A percentile compares a stretch with the other conserved stretches of the same genome.
Conservation (phyloP, 257 asterid species). For the Nicotiana noctiflora region DNA sequence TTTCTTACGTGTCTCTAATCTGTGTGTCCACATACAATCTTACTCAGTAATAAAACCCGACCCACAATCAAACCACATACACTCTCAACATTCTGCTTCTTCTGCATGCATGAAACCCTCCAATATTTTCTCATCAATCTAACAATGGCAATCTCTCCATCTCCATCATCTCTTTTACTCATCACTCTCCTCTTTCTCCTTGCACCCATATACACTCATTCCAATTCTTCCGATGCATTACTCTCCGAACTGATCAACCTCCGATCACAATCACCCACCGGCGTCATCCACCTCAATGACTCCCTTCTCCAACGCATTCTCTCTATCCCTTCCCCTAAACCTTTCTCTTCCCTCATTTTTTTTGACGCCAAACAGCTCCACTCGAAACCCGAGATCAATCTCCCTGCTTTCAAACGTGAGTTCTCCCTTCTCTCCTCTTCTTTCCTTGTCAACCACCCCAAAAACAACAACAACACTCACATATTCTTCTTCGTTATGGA, state of each 20-base stretch:
- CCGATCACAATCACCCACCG: conserved; percentile 46
- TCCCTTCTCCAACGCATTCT: conserved; percentile 49
- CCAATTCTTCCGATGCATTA: conserved; percentile 9
- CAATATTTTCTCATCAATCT: too few relatives aligned
- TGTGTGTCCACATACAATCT: too few relatives aligned
- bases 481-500: conserved; percentile 70
- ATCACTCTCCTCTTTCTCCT: conserved; percentile 21
- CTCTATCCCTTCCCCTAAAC: conserved; percentile 57
- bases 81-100: neutral
- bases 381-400: conserved; percentile 51
- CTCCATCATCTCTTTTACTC: conserved; percentile 4
- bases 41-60: neutral
- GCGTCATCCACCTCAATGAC: conserved; percentile 59
- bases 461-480: conserved; percentile 15
- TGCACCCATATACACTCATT: conserved; percentile 5
- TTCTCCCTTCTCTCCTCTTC: conserved; percentile 56
- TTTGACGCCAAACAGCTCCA: conserved; percentile 77
- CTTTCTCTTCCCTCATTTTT: conserved; percentile 67
- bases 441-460: conserved; percentile 52
- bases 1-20: neutral
- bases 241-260: conserved; percentile 42
- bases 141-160: conserved; percentile 40
- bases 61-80: neutral
- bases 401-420: conserved; percentile 53
- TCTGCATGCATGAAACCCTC: conserved; percentile 9